Base-by-base conservation (phyloP, 306 rosid species). In the Acacia melanoxylon region DNA sequence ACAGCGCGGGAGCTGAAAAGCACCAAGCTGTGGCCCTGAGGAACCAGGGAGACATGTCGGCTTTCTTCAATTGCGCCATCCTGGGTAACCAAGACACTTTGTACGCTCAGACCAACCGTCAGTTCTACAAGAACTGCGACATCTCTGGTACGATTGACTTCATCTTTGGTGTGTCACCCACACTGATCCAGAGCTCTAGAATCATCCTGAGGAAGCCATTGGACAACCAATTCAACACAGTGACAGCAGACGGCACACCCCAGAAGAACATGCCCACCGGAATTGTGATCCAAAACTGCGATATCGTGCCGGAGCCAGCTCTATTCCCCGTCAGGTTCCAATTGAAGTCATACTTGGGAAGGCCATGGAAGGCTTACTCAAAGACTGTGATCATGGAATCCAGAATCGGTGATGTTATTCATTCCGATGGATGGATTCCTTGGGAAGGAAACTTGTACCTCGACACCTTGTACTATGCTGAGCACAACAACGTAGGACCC, bases 21-120 rank as follows among this genome's bases (percentile, higher is more conserved):
- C 91, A 86, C 80, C 94, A 89, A 45, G 92, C 97, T 0, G 97
- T 92, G 77, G 93, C 97, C 6, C 87, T 90, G 15, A 82, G 91
- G 0, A 88, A 85, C 11, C 92, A 82, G 17, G 84, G 89, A 17
- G 94, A 81, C 65, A 71, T 19, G 79, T 80, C 91, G 0, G 88
- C 83, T 2, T 78, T 92, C 89, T 87, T 81, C 66, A 79, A 89
- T 67, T 86, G 90, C 61, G 81, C 87, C 15, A 59, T 92, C 51
- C 81, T 67, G 29, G 94, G 89, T 0, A 72, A 86, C 86, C 92
- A 90, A 65, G 97, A 92, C 79, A 85, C 89, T 0, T 22, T 90
- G 27, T 92, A 89, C 75, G 82, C 54, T 10, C 92, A 90, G 15
- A 19, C 87, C 12, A 73, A 87, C 0, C 88, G 91, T 11, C 92